phyloP scores from a whole-genome alignment of 176 grass and related monocot genomes.

The Poa annua region DNA sequence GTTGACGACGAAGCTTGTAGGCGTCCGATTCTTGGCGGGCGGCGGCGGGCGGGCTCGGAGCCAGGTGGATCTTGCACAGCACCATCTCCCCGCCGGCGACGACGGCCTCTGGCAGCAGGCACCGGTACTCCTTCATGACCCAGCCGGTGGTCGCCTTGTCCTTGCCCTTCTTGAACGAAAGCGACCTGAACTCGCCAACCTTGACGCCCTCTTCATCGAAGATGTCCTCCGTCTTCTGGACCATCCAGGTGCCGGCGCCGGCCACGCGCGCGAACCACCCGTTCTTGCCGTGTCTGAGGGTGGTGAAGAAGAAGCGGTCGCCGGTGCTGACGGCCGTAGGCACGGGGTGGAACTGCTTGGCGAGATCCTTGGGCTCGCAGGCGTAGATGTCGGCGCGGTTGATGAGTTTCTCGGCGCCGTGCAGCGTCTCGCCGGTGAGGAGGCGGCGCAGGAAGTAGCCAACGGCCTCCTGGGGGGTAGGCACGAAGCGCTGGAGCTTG shows the following conservation, averaged over 20 bases:
- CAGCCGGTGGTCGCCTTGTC: not conserved
- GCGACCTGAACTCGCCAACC: not conserved
- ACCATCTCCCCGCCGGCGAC: not conserved
- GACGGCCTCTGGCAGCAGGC: not conserved
- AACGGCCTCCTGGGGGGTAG: not conserved
- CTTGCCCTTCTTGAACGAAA: slow-evolving; percentile 21
- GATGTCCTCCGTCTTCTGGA: not conserved
- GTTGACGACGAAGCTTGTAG: not conserved
- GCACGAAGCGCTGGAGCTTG: not conserved
- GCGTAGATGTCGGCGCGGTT: not conserved
- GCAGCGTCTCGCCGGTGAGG: not conserved
- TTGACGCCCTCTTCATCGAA: not conserved
- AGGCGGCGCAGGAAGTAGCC: not conserved
- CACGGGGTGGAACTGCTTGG: not conserved
- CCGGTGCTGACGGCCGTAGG: not conserved
- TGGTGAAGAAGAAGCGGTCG: slow-evolving; percentile 27
- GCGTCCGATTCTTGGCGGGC: not conserved
- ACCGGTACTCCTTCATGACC: slow-evolving; percentile 21
- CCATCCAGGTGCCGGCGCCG: not conserved
- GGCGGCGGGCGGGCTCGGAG: not conserved
- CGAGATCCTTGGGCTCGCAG: slow-evolving; percentile 4
- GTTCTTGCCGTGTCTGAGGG: not conserved
- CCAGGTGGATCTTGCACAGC: slow-evolving; percentile 36
- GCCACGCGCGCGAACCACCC: not conserved
- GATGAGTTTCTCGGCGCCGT: not conserved